Conservation (phyloP, 129 eudicot species). For the Lactuca sativa region DNA sequence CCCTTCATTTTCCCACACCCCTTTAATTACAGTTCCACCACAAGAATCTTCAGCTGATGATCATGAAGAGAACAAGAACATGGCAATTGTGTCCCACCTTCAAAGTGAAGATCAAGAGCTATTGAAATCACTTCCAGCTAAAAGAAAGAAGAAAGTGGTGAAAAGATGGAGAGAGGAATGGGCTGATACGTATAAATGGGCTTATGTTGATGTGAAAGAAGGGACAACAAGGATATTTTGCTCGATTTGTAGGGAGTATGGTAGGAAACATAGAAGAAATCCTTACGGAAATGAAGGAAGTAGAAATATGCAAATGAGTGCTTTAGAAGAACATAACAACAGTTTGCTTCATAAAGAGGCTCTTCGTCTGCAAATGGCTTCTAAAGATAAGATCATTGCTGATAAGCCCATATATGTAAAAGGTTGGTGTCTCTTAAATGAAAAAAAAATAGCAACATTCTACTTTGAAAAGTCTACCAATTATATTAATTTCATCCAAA, state of each 20-base stretch:
- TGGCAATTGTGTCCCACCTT: conserved; percentile 57
- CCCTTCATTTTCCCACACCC: conserved; percentile 52
- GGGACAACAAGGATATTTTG: conserved; percentile 95
- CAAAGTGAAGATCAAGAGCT: conserved; percentile 68
- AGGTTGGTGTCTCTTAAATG: conserved; percentile 43
- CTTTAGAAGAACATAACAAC: conserved; percentile 94
- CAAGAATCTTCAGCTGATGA: conserved; percentile 80
- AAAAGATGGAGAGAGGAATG: conserved; percentile 99
- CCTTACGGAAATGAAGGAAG: conserved; percentile 99
- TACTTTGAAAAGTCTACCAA: no score
- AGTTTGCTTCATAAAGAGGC: conserved; percentile 99
- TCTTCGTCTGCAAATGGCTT: conserved; percentile 88
- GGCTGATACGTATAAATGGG: conserved; percentile 99
- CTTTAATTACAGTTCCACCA: conserved; percentile 58
- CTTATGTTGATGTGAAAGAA: conserved; percentile 95
- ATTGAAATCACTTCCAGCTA: conserved; percentile 53
- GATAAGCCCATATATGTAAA: conserved; percentile 87
- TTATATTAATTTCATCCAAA: no score
- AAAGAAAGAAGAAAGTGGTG: conserved; percentile 93
- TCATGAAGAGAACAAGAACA: conserved; percentile 70
- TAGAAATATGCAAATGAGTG: conserved; percentile 99
- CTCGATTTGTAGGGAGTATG: conserved; percentile 91
- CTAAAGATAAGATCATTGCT: conserved; percentile 82
- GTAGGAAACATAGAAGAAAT: conserved; percentile 91
- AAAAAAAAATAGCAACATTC: no score